A percentile compares a stretch with the other conserved stretches of the same genome.
These are phyloP conservation scores for Mycena indigotica DNA, from an alignment of 768 basidiomycete genomes.

Conservation along the genomic window DNA sequence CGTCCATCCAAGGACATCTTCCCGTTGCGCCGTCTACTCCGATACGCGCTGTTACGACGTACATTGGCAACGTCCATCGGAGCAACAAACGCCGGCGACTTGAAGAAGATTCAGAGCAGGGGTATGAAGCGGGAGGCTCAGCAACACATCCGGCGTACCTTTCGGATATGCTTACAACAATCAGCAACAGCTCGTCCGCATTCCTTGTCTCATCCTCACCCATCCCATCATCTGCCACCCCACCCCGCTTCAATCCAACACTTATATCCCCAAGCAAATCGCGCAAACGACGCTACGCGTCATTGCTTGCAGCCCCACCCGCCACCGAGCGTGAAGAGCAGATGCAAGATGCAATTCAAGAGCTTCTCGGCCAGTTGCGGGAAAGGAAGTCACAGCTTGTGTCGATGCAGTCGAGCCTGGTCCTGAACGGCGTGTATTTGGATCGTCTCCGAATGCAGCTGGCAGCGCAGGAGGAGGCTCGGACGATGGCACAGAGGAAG, in stretches of 20 bases:
- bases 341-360: not conserved
- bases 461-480: slow-evolving; percentile 16
- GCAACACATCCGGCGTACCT: not conserved
- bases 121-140: not conserved
- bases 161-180: not conserved
- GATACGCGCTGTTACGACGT: slow-evolving; percentile 4
- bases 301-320: not conserved
- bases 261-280: not conserved
- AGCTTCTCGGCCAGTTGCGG: not conserved
- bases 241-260: not conserved
- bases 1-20: slow-evolving; percentile 24
- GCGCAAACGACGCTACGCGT: not conserved
- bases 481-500: not conserved
- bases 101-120: not conserved
- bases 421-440: slow-evolving; percentile 22
- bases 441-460: slow-evolving; percentile 16
- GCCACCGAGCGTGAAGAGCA: slow-evolving; percentile 4
- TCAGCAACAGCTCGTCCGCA: not conserved
- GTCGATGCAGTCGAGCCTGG: slow-evolving; percentile 14
- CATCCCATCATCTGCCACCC: not conserved
- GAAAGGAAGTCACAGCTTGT: slow-evolving; percentile 12
- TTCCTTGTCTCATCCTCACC: slow-evolving; percentile 16
- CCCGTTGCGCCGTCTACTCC: slow-evolving; percentile 27
- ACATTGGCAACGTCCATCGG: not conserved
- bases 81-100: not conserved